Evolutionary conservation across 1,284 basidiomycete genomes (phyloP), one percentile per base, ranked within the genome.

Genomic region (Leccinum pachyderme): DNA sequence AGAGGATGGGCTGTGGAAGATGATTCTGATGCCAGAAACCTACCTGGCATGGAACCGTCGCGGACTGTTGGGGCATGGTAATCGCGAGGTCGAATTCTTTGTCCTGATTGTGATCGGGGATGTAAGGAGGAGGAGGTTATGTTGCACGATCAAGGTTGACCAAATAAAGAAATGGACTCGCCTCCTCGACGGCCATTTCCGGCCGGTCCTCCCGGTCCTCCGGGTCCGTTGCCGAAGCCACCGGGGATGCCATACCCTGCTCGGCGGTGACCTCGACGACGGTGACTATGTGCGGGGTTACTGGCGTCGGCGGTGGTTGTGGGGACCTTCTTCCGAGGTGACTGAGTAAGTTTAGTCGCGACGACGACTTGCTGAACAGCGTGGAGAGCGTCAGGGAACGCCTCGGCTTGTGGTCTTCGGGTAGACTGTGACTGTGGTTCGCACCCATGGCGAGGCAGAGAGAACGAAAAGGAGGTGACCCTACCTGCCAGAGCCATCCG

Each of bases 1-100:
- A 48, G 11, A 31, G 48, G 52, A 39, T 22, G 3, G 46, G 27
- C 27, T 27, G 37, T 24, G 41, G 24, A 41, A 35, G 28, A 18
- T 18, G 41, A 47, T 31, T 28, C 7, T 18, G 37, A 39, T 39
- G 11, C 9, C 18, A 31, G 12, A 29, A 7, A 57, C 78, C 58
- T 57, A 83, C 83, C 77, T 86, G 84, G 68, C 84, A 86, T 12
- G 84, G 83, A 25, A 86, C 84, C 18, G 83, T 85, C 25, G 73
- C 54, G 27, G 77, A 61, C 46, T 61, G 71, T 35, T 59, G 55
- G 7, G 68, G 55, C 70, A 70, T 71, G 35, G 18, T 7, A 52
- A 53, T 50, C 44, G 43, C 51, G 51, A 49, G 9, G 51, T 56
- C 51, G 47, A 25, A 33, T 29, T 53, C 59, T 35, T 48, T 49